Evolutionary conservation across 441 rosid species (phyloP), one percentile per base, ranked within the genome.

Genomic region (Macaranga tanarius): DNA sequence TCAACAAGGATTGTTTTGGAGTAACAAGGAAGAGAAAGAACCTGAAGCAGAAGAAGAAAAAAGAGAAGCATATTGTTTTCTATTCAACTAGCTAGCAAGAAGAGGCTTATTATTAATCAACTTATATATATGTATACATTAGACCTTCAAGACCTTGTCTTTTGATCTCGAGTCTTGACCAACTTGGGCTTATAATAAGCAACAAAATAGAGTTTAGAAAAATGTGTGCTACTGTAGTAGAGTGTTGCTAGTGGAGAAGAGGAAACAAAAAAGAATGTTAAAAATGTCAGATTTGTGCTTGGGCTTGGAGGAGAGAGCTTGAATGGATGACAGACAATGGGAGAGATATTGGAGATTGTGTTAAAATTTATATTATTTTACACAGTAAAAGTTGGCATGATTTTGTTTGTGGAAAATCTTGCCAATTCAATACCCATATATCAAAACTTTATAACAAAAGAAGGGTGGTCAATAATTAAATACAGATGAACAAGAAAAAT

Each of bases 1-100:
- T 92, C 96, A 2, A 92, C 90, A 0, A 89, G 67, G 19, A 85
- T 68, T 22, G 92, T 86, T 58, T 86, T 60, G 67, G 90, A 86
- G 65, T 74, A 73, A 79, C 79, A 85, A 74, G 63, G 81, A n/a
- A 78, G 73, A 72, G 76, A 62, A 62, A 86, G 78, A 54, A 80
- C 59, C 55, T 83, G 77, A 65, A 81, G 60, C 19, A 66, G 71
- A 28, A 84, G 55, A 65, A 77, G 72, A 67, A 77, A 71, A 67
- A 79, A 58, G 73, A 77, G 15, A 40, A 83, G 75, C 77, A 78
- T 75, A 59, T 17, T 19, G 11, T 52, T 3, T 2, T 31, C 2
- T 4, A 5, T 31, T 31, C 38, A 42, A 42, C 11, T 42, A 42
- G 45, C 45, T 0, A 42, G 45, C 45, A 5, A 42, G 45, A 42